phyloP scores from a whole-genome alignment of 805 yeast genomes.

The Wickerhamomyces chaumierensis region DNA sequence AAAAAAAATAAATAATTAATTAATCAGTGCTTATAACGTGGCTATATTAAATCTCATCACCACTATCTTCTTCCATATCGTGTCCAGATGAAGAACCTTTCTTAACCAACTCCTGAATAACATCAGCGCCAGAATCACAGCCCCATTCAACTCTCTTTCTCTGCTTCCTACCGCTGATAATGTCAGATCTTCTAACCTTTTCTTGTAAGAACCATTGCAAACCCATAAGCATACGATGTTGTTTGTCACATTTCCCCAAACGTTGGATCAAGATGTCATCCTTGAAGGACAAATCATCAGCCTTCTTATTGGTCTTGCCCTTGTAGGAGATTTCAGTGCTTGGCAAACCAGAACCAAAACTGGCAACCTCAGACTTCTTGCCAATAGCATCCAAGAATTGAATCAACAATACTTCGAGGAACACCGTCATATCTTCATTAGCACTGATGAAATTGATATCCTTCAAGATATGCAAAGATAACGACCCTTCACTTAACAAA shows the following conservation, averaged over 20 bases:
- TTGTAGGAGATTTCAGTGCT: slow-evolving; percentile 7
- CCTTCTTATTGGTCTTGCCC: slow-evolving; percentile 9
- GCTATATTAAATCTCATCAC: not conserved
- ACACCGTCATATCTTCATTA: slow-evolving; percentile 47
- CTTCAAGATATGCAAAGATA: slow-evolving; percentile 64
- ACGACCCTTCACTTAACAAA: slow-evolving; percentile 59
- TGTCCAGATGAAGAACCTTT: not conserved
- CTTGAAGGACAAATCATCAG: slow-evolving; percentile 26
- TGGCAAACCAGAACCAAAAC: slow-evolving; percentile 14
- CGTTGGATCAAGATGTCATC: slow-evolving; percentile 38
- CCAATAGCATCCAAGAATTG: slow-evolving; percentile 56
- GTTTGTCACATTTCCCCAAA: slow-evolving; percentile 45
- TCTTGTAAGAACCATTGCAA: slow-evolving; percentile 48
- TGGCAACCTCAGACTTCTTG: slow-evolving; percentile 39
- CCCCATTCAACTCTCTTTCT: slow-evolving; percentile 59
- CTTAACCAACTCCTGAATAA: slow-evolving; percentile 34
- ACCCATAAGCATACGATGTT: slow-evolving; percentile 50
- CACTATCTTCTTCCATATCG: not conserved
- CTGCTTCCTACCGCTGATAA: slow-evolving; percentile 44
- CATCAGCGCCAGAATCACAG: slow-evolving; percentile 38
- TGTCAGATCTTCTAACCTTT: slow-evolving; percentile 32
- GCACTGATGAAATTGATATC: slow-evolving; percentile 63
- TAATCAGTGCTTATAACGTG: too few relatives aligned
- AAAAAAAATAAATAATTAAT: too few relatives aligned
- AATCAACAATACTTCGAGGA: slow-evolving; percentile 64